A percentile compares a stretch with the other conserved stretches of the same genome.
These are phyloP conservation scores for Pichia heedii DNA, from an alignment of 805 yeast species.

Conservation along the genomic window DNA sequence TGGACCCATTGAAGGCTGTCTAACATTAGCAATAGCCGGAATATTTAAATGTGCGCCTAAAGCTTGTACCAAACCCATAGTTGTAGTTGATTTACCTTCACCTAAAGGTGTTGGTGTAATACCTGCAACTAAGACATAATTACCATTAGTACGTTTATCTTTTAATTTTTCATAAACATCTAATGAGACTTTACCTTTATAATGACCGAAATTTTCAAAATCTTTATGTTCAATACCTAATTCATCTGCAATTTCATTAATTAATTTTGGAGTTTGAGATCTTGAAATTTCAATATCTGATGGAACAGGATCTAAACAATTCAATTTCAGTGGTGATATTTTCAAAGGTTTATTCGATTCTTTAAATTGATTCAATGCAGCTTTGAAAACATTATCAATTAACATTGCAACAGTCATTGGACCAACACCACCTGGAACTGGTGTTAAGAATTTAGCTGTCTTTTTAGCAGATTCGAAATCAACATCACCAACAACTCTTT, in stretches of 20 bases:
- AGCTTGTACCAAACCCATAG: conserved; percentile 76
- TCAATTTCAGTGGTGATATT: conserved; percentile 48
- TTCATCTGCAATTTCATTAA: conserved; percentile 59
- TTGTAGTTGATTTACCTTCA: conserved; percentile 80
- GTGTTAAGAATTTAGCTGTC: conserved; percentile 62
- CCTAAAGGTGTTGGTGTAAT: conserved; percentile 83
- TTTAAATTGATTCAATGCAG: conserved; percentile 44
- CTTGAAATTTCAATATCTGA: conserved; percentile 74
- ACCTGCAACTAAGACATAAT: conserved; percentile 71
- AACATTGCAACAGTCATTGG: conserved; percentile 88
- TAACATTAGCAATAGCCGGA: conserved; percentile 69
- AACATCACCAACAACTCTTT: conserved; percentile 70
- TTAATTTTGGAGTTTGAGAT: conserved; percentile 63
- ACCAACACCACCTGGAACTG: conserved; percentile 89
- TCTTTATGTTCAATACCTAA: conserved; percentile 59
- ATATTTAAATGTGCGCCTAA: conserved; percentile 64
- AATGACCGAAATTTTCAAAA: conserved; percentile 65
- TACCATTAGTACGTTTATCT: conserved; percentile 50
- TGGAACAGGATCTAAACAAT: conserved; percentile 61
- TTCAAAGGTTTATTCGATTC: conserved; percentile 24
- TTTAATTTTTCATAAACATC: conserved; percentile 54
- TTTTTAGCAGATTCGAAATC: conserved; percentile 49
- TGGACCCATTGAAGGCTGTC: conserved; percentile 88
- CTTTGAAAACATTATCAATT: conserved; percentile 58
- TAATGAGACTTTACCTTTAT: conserved; percentile 68